Evolutionary conservation across 495 filamentous ascomycete species (phyloP).

Genomic region (Penicillium dipodomyicola): DNA sequence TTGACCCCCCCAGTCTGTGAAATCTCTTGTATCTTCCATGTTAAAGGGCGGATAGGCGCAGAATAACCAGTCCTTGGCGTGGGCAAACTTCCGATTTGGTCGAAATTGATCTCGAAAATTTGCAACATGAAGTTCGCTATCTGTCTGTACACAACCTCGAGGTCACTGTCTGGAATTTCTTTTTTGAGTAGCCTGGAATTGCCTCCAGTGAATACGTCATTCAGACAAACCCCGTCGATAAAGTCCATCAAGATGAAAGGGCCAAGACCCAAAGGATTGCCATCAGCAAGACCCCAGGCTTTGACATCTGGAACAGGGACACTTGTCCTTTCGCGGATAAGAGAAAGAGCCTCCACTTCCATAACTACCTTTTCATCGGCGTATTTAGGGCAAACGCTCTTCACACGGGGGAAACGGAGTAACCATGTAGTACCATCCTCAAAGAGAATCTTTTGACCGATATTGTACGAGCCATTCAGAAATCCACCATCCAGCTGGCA

Average conservation of each 20-base stretch:
- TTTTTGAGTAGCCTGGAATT: not conserved
- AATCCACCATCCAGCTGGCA: slow-evolving; percentile 27
- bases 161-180: too few species aligned
- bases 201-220: slow-evolving; percentile 1
- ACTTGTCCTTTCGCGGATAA: slow-evolving; percentile 2
- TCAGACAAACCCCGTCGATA: slow-evolving; percentile 1
- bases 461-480: slow-evolving; percentile 31
- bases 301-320: not conserved
- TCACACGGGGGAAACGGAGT: slow-evolving; percentile 39
- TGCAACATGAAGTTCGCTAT: too few species aligned
- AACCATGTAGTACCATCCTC: slow-evolving; percentile 34
- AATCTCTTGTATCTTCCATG: too few species aligned
- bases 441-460: slow-evolving; percentile 35
- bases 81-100: too few species aligned
- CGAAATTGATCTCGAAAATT: too few species aligned
- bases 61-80: too few species aligned
- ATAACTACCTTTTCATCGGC: slow-evolving; percentile 17
- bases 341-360: not conserved
- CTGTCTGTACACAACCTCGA: too few species aligned
- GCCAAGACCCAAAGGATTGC: not conserved
- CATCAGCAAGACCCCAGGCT: not conserved
- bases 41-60: too few species aligned
- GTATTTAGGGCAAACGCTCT: slow-evolving; percentile 30
- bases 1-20: too few species aligned
- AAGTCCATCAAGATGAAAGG: not conserved